phyloP scores from a whole-genome alignment of 2,329 filamentous ascomycete genomes.

The Stagonosporopsis tanaceti region DNA sequence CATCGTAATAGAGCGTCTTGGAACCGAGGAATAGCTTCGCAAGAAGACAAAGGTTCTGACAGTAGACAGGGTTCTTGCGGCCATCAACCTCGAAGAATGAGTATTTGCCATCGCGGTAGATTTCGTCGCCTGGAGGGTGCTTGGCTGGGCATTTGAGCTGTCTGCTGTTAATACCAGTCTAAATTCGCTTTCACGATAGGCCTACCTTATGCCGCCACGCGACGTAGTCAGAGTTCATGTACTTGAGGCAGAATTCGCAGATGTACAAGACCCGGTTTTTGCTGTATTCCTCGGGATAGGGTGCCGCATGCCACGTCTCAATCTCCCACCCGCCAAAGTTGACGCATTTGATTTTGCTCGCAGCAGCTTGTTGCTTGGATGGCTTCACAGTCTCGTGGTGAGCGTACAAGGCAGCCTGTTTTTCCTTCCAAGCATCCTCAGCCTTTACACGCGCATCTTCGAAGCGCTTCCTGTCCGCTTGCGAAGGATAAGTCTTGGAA shows the following conservation, averaged over 20 bases:
- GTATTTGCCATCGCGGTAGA: constrained; percentile 88
- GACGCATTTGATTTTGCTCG: constrained; percentile 98
- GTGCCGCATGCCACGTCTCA: constrained; percentile 98
- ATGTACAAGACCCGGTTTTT: constrained; percentile 97
- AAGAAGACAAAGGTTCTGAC: constrained; percentile 93
- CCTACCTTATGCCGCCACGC: constrained; percentile 89
- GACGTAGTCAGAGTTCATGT: constrained; percentile 99
- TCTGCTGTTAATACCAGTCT: constrained; percentile 29
- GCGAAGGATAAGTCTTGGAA: constrained; percentile 81
- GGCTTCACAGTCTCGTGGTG: constrained; percentile 64
- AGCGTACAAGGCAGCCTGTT: constrained; percentile 69
- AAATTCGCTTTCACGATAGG: background rate
- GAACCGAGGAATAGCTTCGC: constrained; percentile 98
- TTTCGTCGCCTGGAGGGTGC: constrained; percentile 96
- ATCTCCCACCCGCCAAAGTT: constrained; percentile 98
- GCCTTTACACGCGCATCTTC: constrained; percentile 89
- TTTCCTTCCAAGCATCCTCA: constrained; percentile 87
- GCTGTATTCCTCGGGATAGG: constrained; percentile 98
- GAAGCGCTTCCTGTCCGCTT: constrained; percentile 83
- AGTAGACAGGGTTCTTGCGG: constrained; percentile 97
- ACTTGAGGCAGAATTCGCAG: constrained; percentile 98
- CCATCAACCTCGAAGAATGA: constrained; percentile 98
- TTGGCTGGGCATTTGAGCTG: constrained; percentile 88
- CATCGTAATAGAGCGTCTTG: constrained; percentile 97
- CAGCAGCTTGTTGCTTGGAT: constrained; percentile 78